Evolutionary conservation across 306 rosid genomes (phyloP).

Genomic region (Heteromeles arbutifolia): DNA sequence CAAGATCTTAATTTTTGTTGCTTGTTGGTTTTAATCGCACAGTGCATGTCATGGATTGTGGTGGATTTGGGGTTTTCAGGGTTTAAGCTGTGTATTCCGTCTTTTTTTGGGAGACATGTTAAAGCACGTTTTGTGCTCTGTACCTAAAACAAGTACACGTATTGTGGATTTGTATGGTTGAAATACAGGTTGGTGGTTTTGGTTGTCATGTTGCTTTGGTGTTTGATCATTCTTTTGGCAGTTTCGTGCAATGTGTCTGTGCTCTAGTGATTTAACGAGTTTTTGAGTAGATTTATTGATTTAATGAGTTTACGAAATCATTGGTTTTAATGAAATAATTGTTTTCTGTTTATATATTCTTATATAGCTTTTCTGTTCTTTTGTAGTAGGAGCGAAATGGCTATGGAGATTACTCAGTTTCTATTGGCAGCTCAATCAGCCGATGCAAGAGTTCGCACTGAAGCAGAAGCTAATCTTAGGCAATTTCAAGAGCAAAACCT

Average conservation of each 20-base stretch:
- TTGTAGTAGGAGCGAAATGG: slow-evolving; percentile 12
- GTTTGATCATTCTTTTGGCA: not conserved
- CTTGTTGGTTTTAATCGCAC: not conserved
- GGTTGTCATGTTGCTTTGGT: not conserved
- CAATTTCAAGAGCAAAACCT: slow-evolving; percentile 34
- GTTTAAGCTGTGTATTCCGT: not conserved
- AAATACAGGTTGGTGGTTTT: too few species aligned
- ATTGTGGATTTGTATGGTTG: too few species aligned
- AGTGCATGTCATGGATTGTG: not conserved
- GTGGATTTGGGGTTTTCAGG: not conserved
- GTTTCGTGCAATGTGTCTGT: not conserved
- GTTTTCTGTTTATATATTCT: not conserved
- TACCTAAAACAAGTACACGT: too few species aligned
- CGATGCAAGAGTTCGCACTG: slow-evolving; percentile 27
- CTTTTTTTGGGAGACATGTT: too few species aligned
- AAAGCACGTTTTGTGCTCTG: too few species aligned
- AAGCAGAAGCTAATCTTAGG: slow-evolving; percentile 25
- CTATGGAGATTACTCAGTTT: slow-evolving; percentile 29
- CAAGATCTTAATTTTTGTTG: not conserved
- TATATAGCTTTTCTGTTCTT: not conserved
- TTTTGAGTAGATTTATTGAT: not conserved
- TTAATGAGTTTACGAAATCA: not conserved
- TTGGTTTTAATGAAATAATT: not conserved
- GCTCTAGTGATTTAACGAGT: not conserved
- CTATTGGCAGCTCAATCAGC: slow-evolving; percentile 36